A percentile compares a stretch with the other conserved stretches of the same genome.
Conservation (phyloP, 805 yeast species). For the Torulaspora franciscae region DNA sequence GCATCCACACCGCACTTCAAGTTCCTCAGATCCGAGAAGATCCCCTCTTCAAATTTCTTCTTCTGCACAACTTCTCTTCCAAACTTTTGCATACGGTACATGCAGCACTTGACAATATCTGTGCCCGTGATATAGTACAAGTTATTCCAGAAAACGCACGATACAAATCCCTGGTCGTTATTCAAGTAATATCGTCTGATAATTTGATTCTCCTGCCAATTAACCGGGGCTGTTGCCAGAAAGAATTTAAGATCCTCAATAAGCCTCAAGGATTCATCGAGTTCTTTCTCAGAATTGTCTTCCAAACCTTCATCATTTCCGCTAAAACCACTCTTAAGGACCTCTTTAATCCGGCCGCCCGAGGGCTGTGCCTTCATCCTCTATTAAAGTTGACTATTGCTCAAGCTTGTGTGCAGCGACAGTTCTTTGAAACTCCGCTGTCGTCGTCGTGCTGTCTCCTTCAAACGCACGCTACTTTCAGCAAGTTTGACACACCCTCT, state of each 20-base stretch:
- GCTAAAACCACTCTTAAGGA: constrained; percentile 13
- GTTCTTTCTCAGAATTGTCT: constrained; percentile 7
- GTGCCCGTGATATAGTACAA: constrained; percentile 90
- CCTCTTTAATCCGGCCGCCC: constrained; percentile 21
- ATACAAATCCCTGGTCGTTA: constrained; percentile 86
- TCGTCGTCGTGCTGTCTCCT: neutral
- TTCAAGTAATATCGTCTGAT: constrained; percentile 80
- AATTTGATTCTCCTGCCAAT: constrained; percentile 85
- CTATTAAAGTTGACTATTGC: neutral
- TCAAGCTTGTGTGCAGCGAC: neutral
- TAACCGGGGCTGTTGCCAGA: constrained; percentile 88
- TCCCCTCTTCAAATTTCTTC: constrained; percentile 95
- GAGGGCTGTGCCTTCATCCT: constrained; percentile 13
- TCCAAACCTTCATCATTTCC: constrained; percentile 5
- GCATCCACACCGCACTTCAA: constrained; percentile 86
- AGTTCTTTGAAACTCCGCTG: neutral
- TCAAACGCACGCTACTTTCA: neutral
- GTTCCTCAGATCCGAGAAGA: constrained; percentile 83
- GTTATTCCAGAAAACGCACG: constrained; percentile 89
- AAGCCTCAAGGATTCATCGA: constrained; percentile 52
- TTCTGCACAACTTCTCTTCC: constrained; percentile 81
- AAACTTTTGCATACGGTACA: constrained; percentile 82
- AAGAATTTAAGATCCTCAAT: constrained; percentile 81
- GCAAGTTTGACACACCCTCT: neutral
- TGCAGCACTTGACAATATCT: constrained; percentile 88